A percentile compares a stretch with the other conserved stretches of the same genome.
These are phyloP conservation scores for Gilbertella persicaria DNA, from an alignment of 371 early-diverging fungal species.

Conservation along the genomic window DNA sequence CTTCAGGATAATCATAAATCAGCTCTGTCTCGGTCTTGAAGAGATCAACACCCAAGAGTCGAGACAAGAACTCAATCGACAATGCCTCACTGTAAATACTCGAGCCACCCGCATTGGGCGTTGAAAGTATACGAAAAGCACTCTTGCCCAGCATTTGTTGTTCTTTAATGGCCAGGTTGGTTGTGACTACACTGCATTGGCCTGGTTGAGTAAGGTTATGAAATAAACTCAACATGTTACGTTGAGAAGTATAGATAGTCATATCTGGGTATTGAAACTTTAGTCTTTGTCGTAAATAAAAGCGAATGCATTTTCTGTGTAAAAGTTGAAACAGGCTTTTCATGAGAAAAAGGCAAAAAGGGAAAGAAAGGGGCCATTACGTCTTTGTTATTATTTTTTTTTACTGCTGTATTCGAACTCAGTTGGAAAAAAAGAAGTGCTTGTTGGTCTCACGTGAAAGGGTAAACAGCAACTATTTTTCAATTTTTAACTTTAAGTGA, in stretches of 20 bases:
- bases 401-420: no score
- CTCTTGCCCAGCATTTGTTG: neutral
- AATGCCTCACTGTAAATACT: slow-evolving; percentile 55
- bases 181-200: slow-evolving; percentile 15
- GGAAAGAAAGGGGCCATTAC: no score
- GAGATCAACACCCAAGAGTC: slow-evolving; percentile 47
- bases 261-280: slow-evolving; percentile 29
- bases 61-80: slow-evolving; percentile 52
- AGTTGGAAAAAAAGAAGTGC: no score
- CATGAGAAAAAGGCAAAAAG: no score
- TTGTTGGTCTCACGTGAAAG: no score
- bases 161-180: slow-evolving; percentile 19
- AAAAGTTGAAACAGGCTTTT: neutral
- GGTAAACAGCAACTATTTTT: no score
- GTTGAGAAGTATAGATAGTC: slow-evolving; percentile 29
- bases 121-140: slow-evolving; percentile 33
- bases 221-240: slow-evolving; percentile 12
- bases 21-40: slow-evolving; percentile 62
- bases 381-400: no score
- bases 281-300: slow-evolving; percentile 6
- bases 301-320: neutral
- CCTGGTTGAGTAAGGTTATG: slow-evolving; percentile 2
- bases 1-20: slow-evolving; percentile 24
- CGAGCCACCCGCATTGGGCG: slow-evolving; percentile 59
- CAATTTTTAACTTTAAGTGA: no score